Evolutionary conservation across 208 protist species (phyloP).

Genomic region (Leishmania tropica): DNA sequence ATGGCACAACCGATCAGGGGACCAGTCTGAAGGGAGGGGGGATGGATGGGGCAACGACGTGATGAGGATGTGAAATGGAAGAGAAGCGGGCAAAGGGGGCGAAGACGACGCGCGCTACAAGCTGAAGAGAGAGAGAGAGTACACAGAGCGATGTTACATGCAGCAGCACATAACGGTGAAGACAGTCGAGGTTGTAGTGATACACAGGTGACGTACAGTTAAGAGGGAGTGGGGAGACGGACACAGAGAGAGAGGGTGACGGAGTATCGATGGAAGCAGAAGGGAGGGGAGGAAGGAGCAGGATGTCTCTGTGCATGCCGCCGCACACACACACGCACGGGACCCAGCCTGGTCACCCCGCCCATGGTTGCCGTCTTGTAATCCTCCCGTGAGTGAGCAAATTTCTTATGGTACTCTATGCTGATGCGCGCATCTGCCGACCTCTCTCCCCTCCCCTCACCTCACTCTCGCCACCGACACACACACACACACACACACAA

Average conservation of each 20-base stretch:
- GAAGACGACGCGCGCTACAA: background rate
- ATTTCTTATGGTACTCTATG: background rate
- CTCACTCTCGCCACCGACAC: background rate
- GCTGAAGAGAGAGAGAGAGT: background rate
- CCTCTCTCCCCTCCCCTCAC: background rate
- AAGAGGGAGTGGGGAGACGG: background rate
- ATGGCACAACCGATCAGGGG: background rate
- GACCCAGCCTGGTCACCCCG: background rate
- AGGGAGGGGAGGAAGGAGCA: background rate
- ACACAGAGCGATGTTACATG: background rate
- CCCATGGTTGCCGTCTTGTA: background rate
- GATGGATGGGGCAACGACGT: background rate
- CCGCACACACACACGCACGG: background rate
- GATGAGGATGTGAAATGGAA: background rate
- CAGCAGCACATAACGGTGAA: background rate
- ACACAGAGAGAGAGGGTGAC: background rate
- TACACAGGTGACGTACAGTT: background rate
- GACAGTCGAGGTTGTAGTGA: background rate
- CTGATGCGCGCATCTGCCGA: background rate
- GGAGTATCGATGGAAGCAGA: background rate
- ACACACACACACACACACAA: slow-evolving; percentile 8
- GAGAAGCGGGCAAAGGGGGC: background rate
- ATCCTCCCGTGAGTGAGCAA: background rate
- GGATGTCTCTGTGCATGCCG: background rate
- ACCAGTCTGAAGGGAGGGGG: background rate